Base-by-base conservation (phyloP, 2,329 filamentous ascomycete species). In the Anthostomella pinea region DNA sequence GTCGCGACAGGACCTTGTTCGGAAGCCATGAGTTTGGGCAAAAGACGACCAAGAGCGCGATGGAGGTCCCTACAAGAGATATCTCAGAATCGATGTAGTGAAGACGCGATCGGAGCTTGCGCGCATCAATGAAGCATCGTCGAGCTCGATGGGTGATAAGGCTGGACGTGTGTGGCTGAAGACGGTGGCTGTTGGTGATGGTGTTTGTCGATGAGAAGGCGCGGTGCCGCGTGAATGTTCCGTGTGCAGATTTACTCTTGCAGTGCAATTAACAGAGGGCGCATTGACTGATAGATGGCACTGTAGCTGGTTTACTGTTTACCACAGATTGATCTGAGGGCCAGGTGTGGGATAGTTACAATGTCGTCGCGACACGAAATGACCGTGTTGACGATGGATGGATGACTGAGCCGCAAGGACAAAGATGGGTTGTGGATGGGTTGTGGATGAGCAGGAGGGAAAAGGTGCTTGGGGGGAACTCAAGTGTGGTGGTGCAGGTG, bases 1-100 rank as follows among this genome's bases (percentile, higher is more conserved):
- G 70, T 70, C 61, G 71, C 69, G 59, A 75, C 66, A 52, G 67
- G 63, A 56, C 66, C 70, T 54, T 70, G 67, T 56, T 73, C 71
- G 49, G 73, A 72, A 60, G 72, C 71, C 74, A 79, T 79, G 65
- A 51, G 49, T 50, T 29, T 41, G 34, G 42, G 39, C 19, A 46
- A 48, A 14, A 25, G 38, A 38, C 44, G 36, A 39, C 42, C 32
- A 45, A 35, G 38, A 37, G 43, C 34, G 43, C 49, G 45, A 52
- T 54, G 46, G 40, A 54, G 35, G 20, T 41, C 25, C 39, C 45
- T 52, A 51, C 47, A 52, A 42, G 39, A 48, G 47, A 52, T 41
- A 41, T 48, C 25, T 43, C 28, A 29, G 42, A 48, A 46, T 38
- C 33, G 31, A 51, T 40, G 19, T 41, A 29, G 27, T 41, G 41